Evolutionary conservation across 164 flowering plant species (phyloP).

Genomic region (Berberis thunbergii): DNA sequence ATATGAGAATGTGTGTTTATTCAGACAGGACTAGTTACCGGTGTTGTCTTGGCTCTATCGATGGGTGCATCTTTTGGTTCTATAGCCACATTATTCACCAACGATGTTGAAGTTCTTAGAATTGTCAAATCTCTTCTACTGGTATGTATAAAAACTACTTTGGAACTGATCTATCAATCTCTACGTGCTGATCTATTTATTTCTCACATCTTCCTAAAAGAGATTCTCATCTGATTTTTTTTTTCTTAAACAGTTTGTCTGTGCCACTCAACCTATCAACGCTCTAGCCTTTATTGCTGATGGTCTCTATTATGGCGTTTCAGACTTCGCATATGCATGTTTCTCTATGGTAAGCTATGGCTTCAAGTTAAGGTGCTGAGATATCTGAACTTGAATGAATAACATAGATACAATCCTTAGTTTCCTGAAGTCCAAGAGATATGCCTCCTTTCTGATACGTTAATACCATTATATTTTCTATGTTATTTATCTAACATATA

Average conservation of each 20-base stretch:
- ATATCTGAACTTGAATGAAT: background rate
- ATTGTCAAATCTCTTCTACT: conserved; percentile 60
- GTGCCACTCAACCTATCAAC: conserved; percentile 87
- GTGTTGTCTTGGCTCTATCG: conserved; percentile 48
- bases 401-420: background rate
- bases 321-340: conserved; percentile 85
- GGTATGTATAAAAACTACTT: conserved; percentile 29
- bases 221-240: conserved; percentile 4
- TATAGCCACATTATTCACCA: conserved; percentile 63
- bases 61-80: conserved; percentile 60
- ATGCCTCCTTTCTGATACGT: no score
- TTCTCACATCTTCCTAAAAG: background rate
- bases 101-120: conserved; percentile 60
- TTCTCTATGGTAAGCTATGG: conserved; percentile 52
- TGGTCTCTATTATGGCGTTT: conserved; percentile 91
- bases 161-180: background rate
- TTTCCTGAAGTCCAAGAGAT: background rate
- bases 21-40: conserved; percentile 70
- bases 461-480: no score
- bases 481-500: no score
- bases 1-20: conserved; percentile 2
- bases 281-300: conserved; percentile 84
- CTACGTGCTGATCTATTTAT: background rate
- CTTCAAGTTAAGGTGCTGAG: background rate
- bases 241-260: conserved; percentile 50